Base-by-base conservation (phyloP, 208 protist genomes). In the Phytomonas serpens region DNA sequence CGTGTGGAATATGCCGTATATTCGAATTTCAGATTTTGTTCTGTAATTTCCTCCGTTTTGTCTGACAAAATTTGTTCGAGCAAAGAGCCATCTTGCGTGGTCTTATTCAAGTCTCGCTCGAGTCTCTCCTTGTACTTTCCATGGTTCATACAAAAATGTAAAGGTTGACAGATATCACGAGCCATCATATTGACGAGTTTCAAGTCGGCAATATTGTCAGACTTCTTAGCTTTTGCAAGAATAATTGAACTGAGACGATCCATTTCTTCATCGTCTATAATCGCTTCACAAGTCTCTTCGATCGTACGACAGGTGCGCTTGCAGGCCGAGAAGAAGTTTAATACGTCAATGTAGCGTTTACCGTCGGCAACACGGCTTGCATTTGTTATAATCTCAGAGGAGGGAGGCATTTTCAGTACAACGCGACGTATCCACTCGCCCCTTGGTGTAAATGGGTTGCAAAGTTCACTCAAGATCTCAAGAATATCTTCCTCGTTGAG, bases 341-440 rank as follows among this genome's bases (percentile, higher is more conserved):
- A 36, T 30, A 88, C 72, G 3, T 63, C 67, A 4, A 63, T 69
- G 66, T 19, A 63, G 11, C 36, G 2, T 33, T 66, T 67, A 30
- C 61, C 30, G 7, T 64, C 64, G 61, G 19, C 42, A 69, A 16
- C 52, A 40, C 9, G 64, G 64, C 0, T 51, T 51, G 0, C 82
- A 71, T 34, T 61, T 69, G 36, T 80, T 77, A 0, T 47, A 61
- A 29, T 74, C 36, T 5, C 3, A 47, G 40, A 11, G 40, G 40
- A 23, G 9, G 2, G 14, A 11, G 40, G 40, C 16, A 47, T 47
- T 23, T 75, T n/a, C 30, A 90, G 47, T n/a, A 38, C 64, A 40
- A 79, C 67, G 37, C 83, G 75, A 2, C 91, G 86, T 31, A 94
- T 84, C 89, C 91, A 96, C 61, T 84, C 76, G 11, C 91, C 91